Evolutionary conservation across 1,284 basidiomycete species (phyloP).

Genomic region (Naganishia cerealis): DNA sequence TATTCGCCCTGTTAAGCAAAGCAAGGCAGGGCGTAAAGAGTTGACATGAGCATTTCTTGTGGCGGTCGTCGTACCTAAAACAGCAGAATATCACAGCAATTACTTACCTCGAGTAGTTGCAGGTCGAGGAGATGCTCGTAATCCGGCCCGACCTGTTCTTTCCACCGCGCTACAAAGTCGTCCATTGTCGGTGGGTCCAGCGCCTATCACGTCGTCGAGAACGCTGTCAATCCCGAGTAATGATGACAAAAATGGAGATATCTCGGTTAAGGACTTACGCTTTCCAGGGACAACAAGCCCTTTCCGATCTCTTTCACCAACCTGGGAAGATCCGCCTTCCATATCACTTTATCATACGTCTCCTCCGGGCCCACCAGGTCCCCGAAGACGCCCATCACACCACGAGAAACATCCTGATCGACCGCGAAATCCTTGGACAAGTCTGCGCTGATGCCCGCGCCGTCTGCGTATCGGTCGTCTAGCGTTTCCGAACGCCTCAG

Average conservation of each 20-base stretch:
- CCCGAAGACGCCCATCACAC: constrained; percentile 77
- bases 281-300: constrained; percentile 66
- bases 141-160: constrained; percentile 67
- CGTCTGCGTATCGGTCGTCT: constrained; percentile 58
- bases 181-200: constrained; percentile 61
- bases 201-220: constrained; percentile 47
- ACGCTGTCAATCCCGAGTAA: neutral
- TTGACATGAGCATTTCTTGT: neutral
- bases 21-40: neutral
- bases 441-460: constrained; percentile 57
- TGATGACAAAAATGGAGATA: neutral
- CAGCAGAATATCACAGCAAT: neutral
- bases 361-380: constrained; percentile 48
- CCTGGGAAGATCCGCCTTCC: constrained; percentile 40
- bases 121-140: constrained; percentile 65
- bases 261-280: constrained; percentile 55
- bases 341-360: constrained; percentile 38
- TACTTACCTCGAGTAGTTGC: constrained; percentile 65
- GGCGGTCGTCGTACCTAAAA: too few relatives aligned
- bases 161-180: constrained; percentile 68
- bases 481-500: constrained; percentile 48
- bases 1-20: constrained; percentile 65
- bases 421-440: constrained; percentile 63
- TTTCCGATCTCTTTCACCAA: constrained; percentile 54
- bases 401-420: constrained; percentile 67